These are phyloP conservation scores for Seiridium unicorne DNA, from an alignment of 2,329 filamentous ascomycete species.

Conservation along the genomic window DNA sequence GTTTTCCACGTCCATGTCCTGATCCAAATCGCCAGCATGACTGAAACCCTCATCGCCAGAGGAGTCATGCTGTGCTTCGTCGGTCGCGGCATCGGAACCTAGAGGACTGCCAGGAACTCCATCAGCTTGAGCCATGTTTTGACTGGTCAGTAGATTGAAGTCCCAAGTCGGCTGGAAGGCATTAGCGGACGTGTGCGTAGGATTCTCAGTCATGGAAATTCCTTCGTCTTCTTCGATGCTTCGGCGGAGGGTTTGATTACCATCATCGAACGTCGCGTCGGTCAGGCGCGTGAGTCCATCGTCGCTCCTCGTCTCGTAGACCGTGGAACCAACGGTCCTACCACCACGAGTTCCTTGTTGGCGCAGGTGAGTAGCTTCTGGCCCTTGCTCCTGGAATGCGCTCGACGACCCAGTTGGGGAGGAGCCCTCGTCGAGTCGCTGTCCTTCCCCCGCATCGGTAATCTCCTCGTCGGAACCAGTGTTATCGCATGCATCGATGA, in stretches of 20 bases:
- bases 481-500: conserved; percentile 63
- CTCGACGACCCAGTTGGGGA: conserved; percentile 90
- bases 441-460: conserved; percentile 70
- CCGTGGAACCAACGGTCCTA: conserved; percentile 22
- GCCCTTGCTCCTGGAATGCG: conserved; percentile 66
- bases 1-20: conserved; percentile 19
- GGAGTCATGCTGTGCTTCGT: conserved; percentile 35
- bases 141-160: conserved; percentile 37
- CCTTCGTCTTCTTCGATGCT: conserved; percentile 50
- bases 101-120: conserved; percentile 17
- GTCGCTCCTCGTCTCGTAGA: conserved; percentile 14
- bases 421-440: conserved; percentile 79
- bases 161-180: conserved; percentile 38
- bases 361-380: conserved; percentile 69
- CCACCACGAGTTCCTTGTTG: conserved; percentile 55
- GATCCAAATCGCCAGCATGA: conserved; percentile 14
- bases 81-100: conserved; percentile 29
- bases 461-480: conserved; percentile 44
- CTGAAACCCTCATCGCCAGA: conserved; percentile 31
- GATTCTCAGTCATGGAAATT: conserved; percentile 36
- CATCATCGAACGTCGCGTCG: conserved; percentile 18
- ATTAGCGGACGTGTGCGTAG: conserved; percentile 22
- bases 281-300: conserved; percentile 18
- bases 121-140: conserved; percentile 17
- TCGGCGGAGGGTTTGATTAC: conserved; percentile 29